Evolutionary conservation across 192 early-diverging fungal species (phyloP).

Genomic region (Phycomyces blakesleeanus): DNA sequence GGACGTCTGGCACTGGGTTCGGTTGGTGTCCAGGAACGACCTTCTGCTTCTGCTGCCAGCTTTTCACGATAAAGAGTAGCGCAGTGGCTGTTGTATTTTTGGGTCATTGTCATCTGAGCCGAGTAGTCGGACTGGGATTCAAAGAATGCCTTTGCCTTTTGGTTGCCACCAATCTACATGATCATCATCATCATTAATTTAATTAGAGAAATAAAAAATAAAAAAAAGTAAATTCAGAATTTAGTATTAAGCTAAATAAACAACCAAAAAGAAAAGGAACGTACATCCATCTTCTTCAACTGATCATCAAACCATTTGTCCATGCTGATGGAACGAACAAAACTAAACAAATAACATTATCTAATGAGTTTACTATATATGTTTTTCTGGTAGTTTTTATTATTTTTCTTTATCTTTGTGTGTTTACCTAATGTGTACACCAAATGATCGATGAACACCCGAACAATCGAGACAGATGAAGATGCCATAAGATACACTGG

Average conservation of each 20-base stretch:
- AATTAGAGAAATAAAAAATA: background rate
- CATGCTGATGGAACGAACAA: conserved; percentile 99
- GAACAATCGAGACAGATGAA: conserved; percentile 97
- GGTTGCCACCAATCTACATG: conserved; percentile 78
- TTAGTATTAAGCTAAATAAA: no score
- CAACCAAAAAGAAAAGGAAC: no score
- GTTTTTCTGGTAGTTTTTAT: no score
- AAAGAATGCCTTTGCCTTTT: conserved; percentile 83
- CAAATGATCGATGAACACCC: conserved; percentile 82
- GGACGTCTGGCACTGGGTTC: background rate
- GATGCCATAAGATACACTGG: conserved; percentile 87
- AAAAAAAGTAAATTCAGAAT: background rate
- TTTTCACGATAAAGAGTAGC: conserved; percentile 86
- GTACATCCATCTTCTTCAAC: conserved; percentile 85
- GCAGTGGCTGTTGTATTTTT: conserved; percentile 87
- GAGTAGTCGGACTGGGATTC: conserved; percentile 72
- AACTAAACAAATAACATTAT: conserved; percentile 44
- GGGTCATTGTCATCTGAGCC: conserved; percentile 68
- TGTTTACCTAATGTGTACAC: conserved; percentile 68
- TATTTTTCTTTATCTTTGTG: no score
- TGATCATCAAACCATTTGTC: conserved; percentile 97
- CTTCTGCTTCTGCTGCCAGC: conserved; percentile 59
- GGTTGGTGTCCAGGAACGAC: conserved; percentile 50
- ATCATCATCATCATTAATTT: no score
- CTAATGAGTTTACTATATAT: no score